Conservation (phyloP, 2,329 filamentous ascomycete genomes). For the Rosellinia necatrix region DNA sequence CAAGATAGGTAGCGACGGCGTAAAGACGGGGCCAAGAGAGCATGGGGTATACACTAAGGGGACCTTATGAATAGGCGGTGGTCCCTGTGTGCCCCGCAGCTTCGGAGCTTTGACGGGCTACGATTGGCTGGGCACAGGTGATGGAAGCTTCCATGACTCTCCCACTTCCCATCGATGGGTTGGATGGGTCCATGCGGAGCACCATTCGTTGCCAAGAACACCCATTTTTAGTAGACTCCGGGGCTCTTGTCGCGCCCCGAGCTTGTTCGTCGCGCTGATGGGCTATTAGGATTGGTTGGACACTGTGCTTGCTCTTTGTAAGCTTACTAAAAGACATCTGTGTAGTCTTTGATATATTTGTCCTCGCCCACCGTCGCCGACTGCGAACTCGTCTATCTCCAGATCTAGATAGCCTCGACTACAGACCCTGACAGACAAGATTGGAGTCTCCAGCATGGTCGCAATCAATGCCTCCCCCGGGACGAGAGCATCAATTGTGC, state of each 20-base stretch:
- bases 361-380: no score
- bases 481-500: no score
- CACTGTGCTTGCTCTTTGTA: constrained; percentile 9
- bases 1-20: no score
- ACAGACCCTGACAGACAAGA: no score
- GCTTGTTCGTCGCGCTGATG: not conserved
- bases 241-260: not conserved
- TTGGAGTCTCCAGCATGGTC: no score
- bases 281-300: constrained; percentile 4
- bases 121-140: constrained; percentile 11
- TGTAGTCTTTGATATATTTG: not conserved
- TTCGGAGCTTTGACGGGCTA: not conserved
- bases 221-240: constrained; percentile 24
- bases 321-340: constrained; percentile 22
- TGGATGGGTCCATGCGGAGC: constrained; percentile 12
- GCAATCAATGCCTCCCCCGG: no score
- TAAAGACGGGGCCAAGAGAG: no score
- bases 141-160: constrained; percentile 16
- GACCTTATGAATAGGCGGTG: not conserved
- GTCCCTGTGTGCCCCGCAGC: not conserved
- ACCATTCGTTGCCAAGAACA: constrained; percentile 20
- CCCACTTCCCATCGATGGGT: not conserved
- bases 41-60: constrained; percentile 6
- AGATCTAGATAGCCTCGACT: no score
- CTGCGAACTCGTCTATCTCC: not conserved